Evolutionary conservation across 345 rosid genomes (phyloP), one percentile per base, ranked within the genome.

Genomic region (Anacardium occidentale): DNA sequence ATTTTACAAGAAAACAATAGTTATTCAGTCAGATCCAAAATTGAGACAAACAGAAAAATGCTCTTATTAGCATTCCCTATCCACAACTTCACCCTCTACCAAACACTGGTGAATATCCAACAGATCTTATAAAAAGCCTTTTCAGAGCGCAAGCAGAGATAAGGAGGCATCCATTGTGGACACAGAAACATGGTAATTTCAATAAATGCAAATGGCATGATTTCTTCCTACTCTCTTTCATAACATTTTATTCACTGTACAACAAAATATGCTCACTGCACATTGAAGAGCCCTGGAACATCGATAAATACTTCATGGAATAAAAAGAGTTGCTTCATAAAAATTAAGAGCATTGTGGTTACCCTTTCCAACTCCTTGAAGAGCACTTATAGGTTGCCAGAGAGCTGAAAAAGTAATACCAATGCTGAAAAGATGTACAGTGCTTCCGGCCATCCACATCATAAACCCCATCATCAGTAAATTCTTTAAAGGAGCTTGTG

Each of bases 381-480:
- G 96, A 66, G 99, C 99, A 62, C 92, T 93, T 62, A 96, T 77
- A 20, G 99, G 99, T 76, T 93, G 98, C 97, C 97, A 96, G 66
- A 96, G 98, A 77, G 99, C 99, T 10, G 99, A 96, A 80, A 96
- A 91, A 0, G 97, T 93, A 64, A 96, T 96, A 45, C 99, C 99
- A 75, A 96, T 96, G 81, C 99, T 96, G 75, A 96, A 96, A 14
- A 96, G 92, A 85, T 96, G 99, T 65, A 96, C 99, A 1, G 98
- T 91, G 74, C 90, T 96, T 66, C 99, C 99, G 79, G 99, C 98
- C 99, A 96, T 96, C 99, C 99, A 96, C 99, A 96, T 96, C 99
- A 96, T 96, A 80, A 96, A 96, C 1, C 99, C 99, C 99, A 96
- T 96, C 99, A 96, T 96, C 75, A 96, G 65, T 90, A 96, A 85